Percentiles rank a stretch among this genome's conserved stretches.
Evolutionary conservation across 768 basidiomycete genomes (phyloP).

Genomic region (Hirschioporus abietinus): DNA sequence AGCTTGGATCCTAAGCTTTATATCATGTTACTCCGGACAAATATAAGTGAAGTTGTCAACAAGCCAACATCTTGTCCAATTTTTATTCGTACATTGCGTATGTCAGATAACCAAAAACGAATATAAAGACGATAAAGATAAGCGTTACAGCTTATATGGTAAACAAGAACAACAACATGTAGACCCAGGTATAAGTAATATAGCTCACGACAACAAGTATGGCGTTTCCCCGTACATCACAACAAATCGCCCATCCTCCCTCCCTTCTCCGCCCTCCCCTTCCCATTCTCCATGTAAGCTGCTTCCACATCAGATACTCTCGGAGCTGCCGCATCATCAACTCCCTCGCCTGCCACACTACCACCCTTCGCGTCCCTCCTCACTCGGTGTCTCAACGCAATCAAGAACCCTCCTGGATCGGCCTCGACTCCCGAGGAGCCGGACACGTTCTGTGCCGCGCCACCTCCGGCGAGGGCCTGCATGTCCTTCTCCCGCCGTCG

Average conservation of each 20-base stretch:
- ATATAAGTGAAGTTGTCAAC: too few species aligned
- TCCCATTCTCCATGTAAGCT: not conserved
- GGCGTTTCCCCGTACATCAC: not conserved
- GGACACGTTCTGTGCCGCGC: not conserved
- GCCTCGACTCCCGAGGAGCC: not conserved
- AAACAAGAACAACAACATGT: not conserved
- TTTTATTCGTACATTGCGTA: too few species aligned
- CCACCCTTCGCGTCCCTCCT: not conserved
- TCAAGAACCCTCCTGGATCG: not conserved
- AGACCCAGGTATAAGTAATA: not conserved
- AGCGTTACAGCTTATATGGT: not conserved
- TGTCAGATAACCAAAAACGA: too few species aligned
- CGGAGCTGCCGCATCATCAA: not conserved
- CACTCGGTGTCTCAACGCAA: not conserved
- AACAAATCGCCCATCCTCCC: not conserved
- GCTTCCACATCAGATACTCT: not conserved
- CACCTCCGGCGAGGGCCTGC: slow-evolving; percentile 14
- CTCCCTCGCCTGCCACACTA: too few species aligned
- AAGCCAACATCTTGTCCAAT: too few species aligned
- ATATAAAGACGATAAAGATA: too few species aligned
- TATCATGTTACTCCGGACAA: too few species aligned
- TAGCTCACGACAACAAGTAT: not conserved
- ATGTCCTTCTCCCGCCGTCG: slow-evolving; percentile 59
- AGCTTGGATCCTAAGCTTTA: too few species aligned
- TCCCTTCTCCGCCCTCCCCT: not conserved